Percentiles rank a stretch among this genome's conserved stretches.
phyloP scores from a whole-genome alignment of 495 filamentous ascomycete species.

The Tetracladium marchalianum region DNA sequence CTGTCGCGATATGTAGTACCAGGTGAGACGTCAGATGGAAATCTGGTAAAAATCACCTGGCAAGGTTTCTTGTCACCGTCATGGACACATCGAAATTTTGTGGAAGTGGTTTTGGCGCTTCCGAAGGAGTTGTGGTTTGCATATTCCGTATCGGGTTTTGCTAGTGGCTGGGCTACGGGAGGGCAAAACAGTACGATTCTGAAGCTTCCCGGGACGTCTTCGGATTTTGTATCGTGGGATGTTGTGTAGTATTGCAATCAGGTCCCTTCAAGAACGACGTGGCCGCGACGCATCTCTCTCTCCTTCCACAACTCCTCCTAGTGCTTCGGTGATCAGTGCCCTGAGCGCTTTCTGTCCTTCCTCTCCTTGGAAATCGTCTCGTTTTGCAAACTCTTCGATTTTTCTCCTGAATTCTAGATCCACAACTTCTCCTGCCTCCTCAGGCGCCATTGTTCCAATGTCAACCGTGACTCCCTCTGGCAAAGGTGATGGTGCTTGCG shows the following conservation, averaged over 20 bases:
- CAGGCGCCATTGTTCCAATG: slow-evolving; percentile 54
- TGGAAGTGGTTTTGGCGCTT: slow-evolving; percentile 27
- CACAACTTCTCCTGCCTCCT: slow-evolving; percentile 42
- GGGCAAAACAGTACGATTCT: slow-evolving; percentile 37
- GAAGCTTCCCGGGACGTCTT: slow-evolving; percentile 29
- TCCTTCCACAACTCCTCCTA: slow-evolving; percentile 42
- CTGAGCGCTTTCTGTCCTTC: slow-evolving; percentile 61
- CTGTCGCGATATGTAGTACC: slow-evolving; percentile 73
- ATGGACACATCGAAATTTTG: slow-evolving; percentile 33
- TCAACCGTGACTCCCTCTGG: slow-evolving; percentile 60
- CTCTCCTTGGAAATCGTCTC: slow-evolving; percentile 62
- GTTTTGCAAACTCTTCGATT: slow-evolving; percentile 67
- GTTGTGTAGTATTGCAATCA: slow-evolving; percentile 15
- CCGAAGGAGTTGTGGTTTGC: slow-evolving; percentile 40
- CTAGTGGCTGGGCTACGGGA: slow-evolving; percentile 29
- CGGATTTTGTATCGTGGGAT: slow-evolving; percentile 46
- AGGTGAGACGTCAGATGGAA: slow-evolving; percentile 15
- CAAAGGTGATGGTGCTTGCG: slow-evolving; percentile 33
- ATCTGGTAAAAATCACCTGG: slow-evolving; percentile 42
- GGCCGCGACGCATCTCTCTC: slow-evolving; percentile 50
- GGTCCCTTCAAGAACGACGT: slow-evolving; percentile 37
- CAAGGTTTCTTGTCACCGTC: slow-evolving; percentile 38
- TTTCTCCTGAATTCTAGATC: slow-evolving; percentile 64
- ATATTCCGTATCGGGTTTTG: slow-evolving; percentile 34
- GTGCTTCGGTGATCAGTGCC: slow-evolving; percentile 58